Evolutionary conservation across 768 basidiomycete species (phyloP).

Genomic region (Kwoniella pini): DNA sequence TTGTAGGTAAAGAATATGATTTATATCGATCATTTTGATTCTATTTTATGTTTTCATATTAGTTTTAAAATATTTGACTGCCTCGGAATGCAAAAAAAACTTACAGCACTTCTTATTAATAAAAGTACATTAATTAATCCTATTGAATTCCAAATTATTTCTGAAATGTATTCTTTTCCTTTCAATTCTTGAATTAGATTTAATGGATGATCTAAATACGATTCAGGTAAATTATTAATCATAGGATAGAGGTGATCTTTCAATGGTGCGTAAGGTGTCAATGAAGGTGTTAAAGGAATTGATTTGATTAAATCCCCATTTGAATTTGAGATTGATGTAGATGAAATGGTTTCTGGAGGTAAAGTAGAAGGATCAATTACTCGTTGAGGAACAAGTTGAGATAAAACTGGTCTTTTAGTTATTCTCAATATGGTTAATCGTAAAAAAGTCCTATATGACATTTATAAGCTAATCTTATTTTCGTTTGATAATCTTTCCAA

Average conservation of each 20-base stretch:
- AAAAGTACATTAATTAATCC: conserved; percentile 29
- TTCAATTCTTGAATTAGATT: conserved; percentile 35
- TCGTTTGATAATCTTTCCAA: no score
- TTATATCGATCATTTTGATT: conserved; percentile 49
- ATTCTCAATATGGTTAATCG: conserved; percentile 71
- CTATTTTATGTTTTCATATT: no score
- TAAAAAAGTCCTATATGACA: conserved; percentile 74
- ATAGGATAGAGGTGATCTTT: conserved; percentile 60
- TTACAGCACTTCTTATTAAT: conserved; percentile 24
- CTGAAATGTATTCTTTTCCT: conserved; percentile 31
- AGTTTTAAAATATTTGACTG: no score
- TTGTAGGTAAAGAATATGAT: conserved; percentile 54
- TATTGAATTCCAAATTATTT: conserved; percentile 30
- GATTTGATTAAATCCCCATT: conserved; percentile 56
- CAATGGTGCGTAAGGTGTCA: conserved; percentile 74
- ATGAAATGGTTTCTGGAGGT: conserved; percentile 54
- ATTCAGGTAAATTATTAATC: conserved; percentile 21
- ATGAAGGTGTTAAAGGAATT: conserved; percentile 60
- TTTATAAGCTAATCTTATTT: no score
- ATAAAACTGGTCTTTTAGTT: conserved; percentile 73
- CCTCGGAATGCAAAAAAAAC: no score
- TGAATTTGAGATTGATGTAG: conserved; percentile 57
- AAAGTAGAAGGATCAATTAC: conserved; percentile 77
- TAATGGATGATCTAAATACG: conserved; percentile 31
- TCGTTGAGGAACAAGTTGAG: conserved; percentile 79